Conservation (phyloP, 495 filamentous ascomycete species). For the Zalerion maritima region DNA sequence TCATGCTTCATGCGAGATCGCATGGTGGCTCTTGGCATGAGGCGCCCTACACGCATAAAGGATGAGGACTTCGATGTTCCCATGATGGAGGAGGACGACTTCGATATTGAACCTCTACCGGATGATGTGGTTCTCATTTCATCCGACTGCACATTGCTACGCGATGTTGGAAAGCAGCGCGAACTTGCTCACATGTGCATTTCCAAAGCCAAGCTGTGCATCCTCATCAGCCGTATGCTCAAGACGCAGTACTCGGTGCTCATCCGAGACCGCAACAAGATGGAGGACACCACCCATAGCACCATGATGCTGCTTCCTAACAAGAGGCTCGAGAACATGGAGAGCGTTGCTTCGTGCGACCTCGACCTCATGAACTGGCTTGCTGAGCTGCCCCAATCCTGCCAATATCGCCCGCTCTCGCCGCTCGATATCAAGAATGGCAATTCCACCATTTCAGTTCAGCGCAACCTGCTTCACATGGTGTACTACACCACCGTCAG, state of each 20-base stretch:
- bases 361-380: constrained; percentile 59
- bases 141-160: constrained; percentile 47
- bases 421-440: constrained; percentile 28
- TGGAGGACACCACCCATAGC: constrained; percentile 55
- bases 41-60: constrained; percentile 77
- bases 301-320: constrained; percentile 86
- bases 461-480: constrained; percentile 72
- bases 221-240: constrained; percentile 71
- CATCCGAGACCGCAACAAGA: constrained; percentile 56
- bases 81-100: constrained; percentile 71
- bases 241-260: constrained; percentile 80
- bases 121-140: constrained; percentile 50
- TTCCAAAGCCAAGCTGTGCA: constrained; percentile 77
- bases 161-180: constrained; percentile 49
- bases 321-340: constrained; percentile 62
- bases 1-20: constrained; percentile 84
- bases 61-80: constrained; percentile 81
- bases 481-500: constrained; percentile 77
- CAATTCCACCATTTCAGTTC: constrained; percentile 42
- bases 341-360: constrained; percentile 59
- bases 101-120: constrained; percentile 55
- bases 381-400: constrained; percentile 49
- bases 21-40: constrained; percentile 77
- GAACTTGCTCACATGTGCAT: constrained; percentile 77
- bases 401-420: constrained; percentile 40